These are phyloP conservation scores for Karstenula rhodostoma DNA, from an alignment of 2,329 filamentous ascomycete species.

Conservation along the genomic window DNA sequence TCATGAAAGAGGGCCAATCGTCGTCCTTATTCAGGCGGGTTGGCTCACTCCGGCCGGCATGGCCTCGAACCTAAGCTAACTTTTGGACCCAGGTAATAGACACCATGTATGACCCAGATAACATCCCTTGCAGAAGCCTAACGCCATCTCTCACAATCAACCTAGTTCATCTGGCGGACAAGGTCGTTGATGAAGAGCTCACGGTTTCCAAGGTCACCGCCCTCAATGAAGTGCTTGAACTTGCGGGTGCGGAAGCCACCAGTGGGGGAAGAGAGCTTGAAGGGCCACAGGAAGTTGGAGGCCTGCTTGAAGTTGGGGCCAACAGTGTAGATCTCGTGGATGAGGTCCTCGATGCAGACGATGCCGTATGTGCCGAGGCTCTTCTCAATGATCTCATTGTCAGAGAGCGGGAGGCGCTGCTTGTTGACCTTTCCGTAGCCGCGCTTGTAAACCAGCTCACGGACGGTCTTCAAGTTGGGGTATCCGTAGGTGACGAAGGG, in stretches of 20 bases:
- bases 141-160: conserved; percentile 39
- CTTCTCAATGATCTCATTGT: conserved; percentile 98
- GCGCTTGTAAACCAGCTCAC: conserved; percentile 98
- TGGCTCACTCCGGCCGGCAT: conserved; percentile 2
- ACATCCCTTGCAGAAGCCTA: conserved; percentile 28
- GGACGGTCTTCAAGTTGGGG: conserved; percentile 98
- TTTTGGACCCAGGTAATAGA: conserved; percentile 14
- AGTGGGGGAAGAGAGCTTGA: conserved; percentile 99
- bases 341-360: conserved; percentile 98
- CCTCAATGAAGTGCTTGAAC: conserved; percentile 99
- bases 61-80: conserved; percentile 11
- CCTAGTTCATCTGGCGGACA: conserved; percentile 98
- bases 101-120: conserved; percentile 12
- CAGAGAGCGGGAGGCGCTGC: conserved; percentile 95
- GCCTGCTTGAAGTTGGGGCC: conserved; percentile 99
- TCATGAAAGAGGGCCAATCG: conserved; percentile 11
- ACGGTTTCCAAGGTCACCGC: conserved; percentile 98
- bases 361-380: conserved; percentile 92
- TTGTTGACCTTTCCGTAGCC: conserved; percentile 99
- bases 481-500: conserved; percentile 99
- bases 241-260: conserved; percentile 96
- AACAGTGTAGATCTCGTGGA: conserved; percentile 98
- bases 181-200: conserved; percentile 98
- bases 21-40: conserved; percentile 4
- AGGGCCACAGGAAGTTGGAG: conserved; percentile 99